Conservation (phyloP, 345 rosid genomes). For the Acer negundo region DNA sequence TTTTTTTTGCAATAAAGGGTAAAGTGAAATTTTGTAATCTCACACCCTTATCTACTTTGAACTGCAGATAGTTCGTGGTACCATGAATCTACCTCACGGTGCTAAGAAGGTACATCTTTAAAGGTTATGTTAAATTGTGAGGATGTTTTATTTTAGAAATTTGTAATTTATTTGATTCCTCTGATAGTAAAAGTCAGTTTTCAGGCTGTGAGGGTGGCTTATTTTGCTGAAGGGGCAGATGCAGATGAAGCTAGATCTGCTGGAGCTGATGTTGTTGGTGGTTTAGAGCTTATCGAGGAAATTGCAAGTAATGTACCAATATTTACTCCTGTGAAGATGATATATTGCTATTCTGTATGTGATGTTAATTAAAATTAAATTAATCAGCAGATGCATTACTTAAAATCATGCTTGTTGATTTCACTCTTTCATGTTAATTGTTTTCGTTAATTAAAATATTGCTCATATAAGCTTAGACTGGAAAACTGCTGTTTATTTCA, state of each 20-base stretch:
- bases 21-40: too few species aligned
- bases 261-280: conserved; percentile 96
- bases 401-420: not conserved
- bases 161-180: not conserved
- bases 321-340: not conserved
- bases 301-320: conserved; percentile 56
- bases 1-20: too few species aligned
- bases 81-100: conserved; percentile 84
- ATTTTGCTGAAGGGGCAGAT: conserved; percentile 90
- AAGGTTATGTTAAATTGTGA: conserved; percentile 13
- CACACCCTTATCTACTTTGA: conserved; percentile 12
- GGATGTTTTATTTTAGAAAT: not conserved
- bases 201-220: conserved; percentile 85
- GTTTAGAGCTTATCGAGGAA: conserved; percentile 80
- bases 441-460: not conserved
- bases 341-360: not conserved
- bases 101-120: conserved; percentile 63
- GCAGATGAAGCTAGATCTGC: conserved; percentile 98
- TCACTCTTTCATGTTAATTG: not conserved
- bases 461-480: not conserved
- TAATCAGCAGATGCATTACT: not conserved
- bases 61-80: conserved; percentile 90
- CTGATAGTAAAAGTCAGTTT: conserved; percentile 17
- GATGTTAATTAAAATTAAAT: not conserved
- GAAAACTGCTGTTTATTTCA: not conserved